Percentiles rank a stretch among this genome's conserved stretches.
Evolutionary conservation across 2,329 filamentous ascomycete species (phyloP).

Genomic region (Penicillium decumbens): DNA sequence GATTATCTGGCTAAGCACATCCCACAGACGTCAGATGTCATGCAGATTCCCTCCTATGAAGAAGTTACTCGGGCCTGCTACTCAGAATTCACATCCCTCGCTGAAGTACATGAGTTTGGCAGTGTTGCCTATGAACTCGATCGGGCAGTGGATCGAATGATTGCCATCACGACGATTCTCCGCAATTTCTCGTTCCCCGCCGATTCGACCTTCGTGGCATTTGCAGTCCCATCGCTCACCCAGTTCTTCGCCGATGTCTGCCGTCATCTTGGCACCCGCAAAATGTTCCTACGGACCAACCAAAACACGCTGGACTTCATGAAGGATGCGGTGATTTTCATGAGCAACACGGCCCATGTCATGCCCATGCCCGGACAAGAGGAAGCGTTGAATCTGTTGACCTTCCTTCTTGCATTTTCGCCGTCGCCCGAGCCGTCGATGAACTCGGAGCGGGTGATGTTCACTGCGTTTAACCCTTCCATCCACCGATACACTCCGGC

Average conservation of each 20-base stretch:
- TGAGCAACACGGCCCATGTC: slow-evolving; percentile 80
- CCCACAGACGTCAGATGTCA: slow-evolving; percentile 78
- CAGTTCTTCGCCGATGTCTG: slow-evolving; percentile 81
- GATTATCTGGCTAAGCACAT: slow-evolving; percentile 80
- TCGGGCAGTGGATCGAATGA: slow-evolving; percentile 75
- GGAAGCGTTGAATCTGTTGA: slow-evolving; percentile 77
- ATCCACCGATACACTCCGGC: slow-evolving; percentile 84
- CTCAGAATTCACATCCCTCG: slow-evolving; percentile 65
- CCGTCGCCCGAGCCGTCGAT: slow-evolving; percentile 66
- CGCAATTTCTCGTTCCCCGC: slow-evolving; percentile 80
- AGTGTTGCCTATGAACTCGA: slow-evolving; percentile 76
- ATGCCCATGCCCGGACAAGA: slow-evolving; percentile 80
- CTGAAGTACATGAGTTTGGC: slow-evolving; percentile 69
- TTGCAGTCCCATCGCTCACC: slow-evolving; percentile 73
- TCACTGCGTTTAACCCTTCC: slow-evolving; percentile 73
- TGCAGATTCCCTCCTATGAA: slow-evolving; percentile 79
- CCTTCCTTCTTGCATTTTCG: slow-evolving; percentile 87
- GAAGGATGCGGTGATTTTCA: slow-evolving; percentile 85
- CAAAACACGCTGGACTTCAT: slow-evolving; percentile 90
- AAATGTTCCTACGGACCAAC: slow-evolving; percentile 76
- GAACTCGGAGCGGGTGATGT: slow-evolving; percentile 60
- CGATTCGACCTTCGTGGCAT: slow-evolving; percentile 67
- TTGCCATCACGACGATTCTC: slow-evolving; percentile 87
- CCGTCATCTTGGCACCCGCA: slow-evolving; percentile 80
- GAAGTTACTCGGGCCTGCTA: slow-evolving; percentile 77